phyloP scores from a whole-genome alignment of 2,329 filamentous ascomycete species.

The Trichoderma brevicompactum region DNA sequence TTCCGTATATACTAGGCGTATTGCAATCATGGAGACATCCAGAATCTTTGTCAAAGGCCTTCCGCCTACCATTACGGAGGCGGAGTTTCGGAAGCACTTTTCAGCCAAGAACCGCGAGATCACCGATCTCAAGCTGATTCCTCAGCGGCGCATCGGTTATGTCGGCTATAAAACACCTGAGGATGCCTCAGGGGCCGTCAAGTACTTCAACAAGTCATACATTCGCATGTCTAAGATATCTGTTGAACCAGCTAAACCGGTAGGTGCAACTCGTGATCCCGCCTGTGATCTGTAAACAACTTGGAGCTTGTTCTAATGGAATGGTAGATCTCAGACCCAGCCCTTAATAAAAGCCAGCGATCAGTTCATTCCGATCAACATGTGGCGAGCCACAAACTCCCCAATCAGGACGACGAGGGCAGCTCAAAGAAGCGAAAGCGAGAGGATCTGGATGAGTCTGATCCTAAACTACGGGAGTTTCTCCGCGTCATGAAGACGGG shows the following conservation, averaged over 20 bases:
- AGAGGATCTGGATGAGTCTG: slow-evolving; percentile 60
- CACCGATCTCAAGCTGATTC: slow-evolving; percentile 91
- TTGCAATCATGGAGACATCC: slow-evolving; percentile 60
- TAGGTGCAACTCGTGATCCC: slow-evolving; percentile 47
- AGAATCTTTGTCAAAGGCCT: slow-evolving; percentile 80
- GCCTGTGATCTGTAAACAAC: slow-evolving; percentile 30
- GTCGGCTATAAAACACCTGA: slow-evolving; percentile 86
- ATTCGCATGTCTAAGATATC: slow-evolving; percentile 94
- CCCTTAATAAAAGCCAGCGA: slow-evolving; percentile 40
- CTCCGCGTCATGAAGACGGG: slow-evolving; percentile 76
- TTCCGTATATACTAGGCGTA: background rate
- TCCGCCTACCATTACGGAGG: slow-evolving; percentile 82
- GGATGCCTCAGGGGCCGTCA: slow-evolving; percentile 80
- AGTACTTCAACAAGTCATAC: slow-evolving; percentile 94
- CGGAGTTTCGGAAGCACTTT: slow-evolving; percentile 89
- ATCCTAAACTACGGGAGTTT: slow-evolving; percentile 85
- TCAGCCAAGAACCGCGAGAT: slow-evolving; percentile 71
- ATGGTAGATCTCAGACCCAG: slow-evolving; percentile 52
- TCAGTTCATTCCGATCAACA: slow-evolving; percentile 35
- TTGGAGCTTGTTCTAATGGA: slow-evolving; percentile 41
- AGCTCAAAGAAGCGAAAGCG: slow-evolving; percentile 71
- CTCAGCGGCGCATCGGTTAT: slow-evolving; percentile 90
- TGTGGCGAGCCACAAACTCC: slow-evolving; percentile 26
- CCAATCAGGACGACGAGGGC: slow-evolving; percentile 38
- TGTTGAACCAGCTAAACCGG: slow-evolving; percentile 85